Evolutionary conservation across 164 flowering plant species (phyloP).

Genomic region (Amborella trichopoda): DNA sequence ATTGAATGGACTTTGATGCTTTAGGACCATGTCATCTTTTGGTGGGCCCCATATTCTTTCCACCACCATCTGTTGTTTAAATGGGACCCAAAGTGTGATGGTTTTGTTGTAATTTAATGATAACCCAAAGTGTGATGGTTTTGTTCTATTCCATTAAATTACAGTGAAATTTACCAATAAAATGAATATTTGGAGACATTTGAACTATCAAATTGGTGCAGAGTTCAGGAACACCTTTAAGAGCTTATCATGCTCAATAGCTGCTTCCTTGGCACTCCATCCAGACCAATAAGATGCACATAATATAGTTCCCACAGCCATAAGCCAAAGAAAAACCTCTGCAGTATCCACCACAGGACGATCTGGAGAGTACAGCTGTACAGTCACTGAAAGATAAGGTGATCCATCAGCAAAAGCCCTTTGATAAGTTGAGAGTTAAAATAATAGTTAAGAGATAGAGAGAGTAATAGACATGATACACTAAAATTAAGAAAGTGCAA

Average conservation of each 20-base stretch:
- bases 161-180: neutral
- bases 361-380: slow-evolving; percentile 83
- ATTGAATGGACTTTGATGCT: no score
- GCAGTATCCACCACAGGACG: slow-evolving; percentile 90
- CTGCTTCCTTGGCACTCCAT: slow-evolving; percentile 89
- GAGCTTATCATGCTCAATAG: slow-evolving; percentile 77
- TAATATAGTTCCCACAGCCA: slow-evolving; percentile 94
- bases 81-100: no score
- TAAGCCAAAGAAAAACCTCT: slow-evolving; percentile 96
- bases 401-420: neutral
- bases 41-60: no score
- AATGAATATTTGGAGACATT: neutral
- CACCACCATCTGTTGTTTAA: no score
- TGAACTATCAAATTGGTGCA: neutral
- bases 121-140: no score
- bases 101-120: no score
- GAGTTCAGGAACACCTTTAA: slow-evolving; percentile 42
- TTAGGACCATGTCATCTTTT: no score
- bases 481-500: no score
- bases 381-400: slow-evolving; percentile 44
- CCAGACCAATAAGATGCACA: slow-evolving; percentile 99
- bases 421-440: no score
- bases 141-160: neutral
- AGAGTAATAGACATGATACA: no score
- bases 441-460: no score